Evolutionary conservation across 805 yeast species (phyloP).

Genomic region (Cyberlindnera xylosilytica): DNA sequence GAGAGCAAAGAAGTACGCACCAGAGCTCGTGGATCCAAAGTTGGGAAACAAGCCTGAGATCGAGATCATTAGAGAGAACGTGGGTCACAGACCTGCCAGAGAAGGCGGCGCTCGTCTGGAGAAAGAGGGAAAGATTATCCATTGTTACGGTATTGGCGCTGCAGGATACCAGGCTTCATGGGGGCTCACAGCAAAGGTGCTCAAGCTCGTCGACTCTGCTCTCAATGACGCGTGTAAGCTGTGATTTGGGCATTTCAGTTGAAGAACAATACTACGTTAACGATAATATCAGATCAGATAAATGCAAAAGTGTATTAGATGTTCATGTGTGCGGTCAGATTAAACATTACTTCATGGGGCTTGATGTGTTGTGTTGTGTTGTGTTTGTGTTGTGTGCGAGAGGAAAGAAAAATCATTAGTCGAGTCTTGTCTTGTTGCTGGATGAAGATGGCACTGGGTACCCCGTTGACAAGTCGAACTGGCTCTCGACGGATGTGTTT

Average conservation of each 20-base stretch:
- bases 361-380: background rate
- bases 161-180: slow-evolving; percentile 74
- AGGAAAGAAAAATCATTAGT: background rate
- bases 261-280: no score
- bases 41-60: slow-evolving; percentile 34
- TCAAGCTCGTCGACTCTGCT: slow-evolving; percentile 32
- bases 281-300: no score
- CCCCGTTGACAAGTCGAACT: slow-evolving; percentile 17
- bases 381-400: background rate
- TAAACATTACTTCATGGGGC: slow-evolving; percentile 6
- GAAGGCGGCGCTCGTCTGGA: slow-evolving; percentile 56
- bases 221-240: slow-evolving; percentile 25
- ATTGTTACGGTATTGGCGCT: slow-evolving; percentile 72
- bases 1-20: slow-evolving; percentile 25
- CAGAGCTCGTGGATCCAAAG: slow-evolving; percentile 27
- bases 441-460: slow-evolving; percentile 6
- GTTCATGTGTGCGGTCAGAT: background rate
- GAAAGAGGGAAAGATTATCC: slow-evolving; percentile 43
- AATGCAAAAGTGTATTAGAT: background rate
- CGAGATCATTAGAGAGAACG: slow-evolving; percentile 48
- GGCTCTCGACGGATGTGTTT: slow-evolving; percentile 29
- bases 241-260: no score
- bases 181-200: slow-evolving; percentile 53
- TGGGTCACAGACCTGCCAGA: slow-evolving; percentile 69
- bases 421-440: slow-evolving; percentile 7